Base-by-base conservation (phyloP, 345 rosid species). In the Murraya paniculata region DNA sequence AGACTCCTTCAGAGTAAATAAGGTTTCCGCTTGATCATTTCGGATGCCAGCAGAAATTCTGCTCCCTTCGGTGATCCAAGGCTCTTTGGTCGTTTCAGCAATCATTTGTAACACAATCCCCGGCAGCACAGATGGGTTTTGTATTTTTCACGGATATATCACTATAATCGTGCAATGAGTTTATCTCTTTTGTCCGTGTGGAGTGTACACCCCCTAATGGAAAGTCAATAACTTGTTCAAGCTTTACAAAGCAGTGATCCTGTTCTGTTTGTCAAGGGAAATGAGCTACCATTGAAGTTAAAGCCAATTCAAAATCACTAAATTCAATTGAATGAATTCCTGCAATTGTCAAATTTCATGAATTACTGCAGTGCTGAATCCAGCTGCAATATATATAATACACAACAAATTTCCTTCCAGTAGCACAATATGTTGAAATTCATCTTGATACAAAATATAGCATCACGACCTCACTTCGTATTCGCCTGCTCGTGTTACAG, bases 1-100 rank as follows among this genome's bases (percentile, higher is more conserved):
- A 92, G 95, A 90, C 53, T 93, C 99, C 31, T 96, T 96, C 78
- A 87, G 98, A 70, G 99, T 93, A 69, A 93, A 90, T 64, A 91
- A 86, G 83, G 88, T 93, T 57, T 27, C 76, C 28, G 86, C 14
- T 56, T 90, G 84, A 86, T 79, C 61, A 27, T 60, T 45, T 73
- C 64, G 9, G 48, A 18, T 53, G 27, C 57, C 61, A 25, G 13
- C 27, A 57, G 31, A 38, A 22, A 58, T 31, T 35, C 59, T 21
- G 31, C 36, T 4, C 7, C 24, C 11, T 58, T 73, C 27, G 13
- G 59, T 59, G 68, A 57, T 7, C 27, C 45, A 50, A 13, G 41
- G 33, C 64, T 67, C 28, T 33, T 45, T 45, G 50, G 50, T 45
- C 18, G 50, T 8, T 64, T 4, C 11, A 28, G 56, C 31, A 11